Conservation (phyloP, 1,284 basidiomycete species). For the Leccinum pachyderme region DNA sequence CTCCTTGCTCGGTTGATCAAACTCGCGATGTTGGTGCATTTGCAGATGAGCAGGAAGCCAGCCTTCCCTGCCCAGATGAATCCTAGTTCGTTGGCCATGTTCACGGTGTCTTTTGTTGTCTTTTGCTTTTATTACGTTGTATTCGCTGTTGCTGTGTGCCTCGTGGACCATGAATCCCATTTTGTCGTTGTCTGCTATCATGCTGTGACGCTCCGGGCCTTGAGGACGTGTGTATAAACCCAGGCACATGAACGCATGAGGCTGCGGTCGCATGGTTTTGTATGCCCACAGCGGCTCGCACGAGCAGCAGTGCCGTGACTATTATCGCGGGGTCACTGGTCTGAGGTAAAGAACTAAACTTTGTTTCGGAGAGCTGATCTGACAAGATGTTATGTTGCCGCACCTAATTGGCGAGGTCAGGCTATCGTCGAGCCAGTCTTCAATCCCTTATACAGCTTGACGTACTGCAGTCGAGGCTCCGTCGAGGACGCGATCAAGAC, state of each 20-base stretch:
- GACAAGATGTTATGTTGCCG: slow-evolving; percentile 5
- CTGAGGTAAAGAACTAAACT: background rate
- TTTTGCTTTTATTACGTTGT: background rate
- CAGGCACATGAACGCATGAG: slow-evolving; percentile 27
- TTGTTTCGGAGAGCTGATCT: slow-evolving; percentile 9
- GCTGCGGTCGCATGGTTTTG: slow-evolving; percentile 18
- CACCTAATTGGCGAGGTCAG: slow-evolving; percentile 25
- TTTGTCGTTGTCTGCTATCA: slow-evolving; percentile 1
- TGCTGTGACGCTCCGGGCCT: slow-evolving; percentile 4
- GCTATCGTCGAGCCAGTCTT: background rate
- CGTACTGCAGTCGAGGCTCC: slow-evolving; percentile 11
- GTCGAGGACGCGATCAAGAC: slow-evolving; percentile 21
- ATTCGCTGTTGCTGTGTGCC: slow-evolving; percentile 4
- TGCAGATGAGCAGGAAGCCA: slow-evolving; percentile 4
- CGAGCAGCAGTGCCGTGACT: slow-evolving; percentile 10
- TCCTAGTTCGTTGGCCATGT: slow-evolving; percentile 9
- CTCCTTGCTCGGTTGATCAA: background rate
- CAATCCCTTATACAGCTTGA: slow-evolving; percentile 6
- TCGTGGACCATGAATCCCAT: background rate
- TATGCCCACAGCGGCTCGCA: background rate
- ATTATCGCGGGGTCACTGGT: slow-evolving; percentile 11
- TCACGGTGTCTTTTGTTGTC: background rate
- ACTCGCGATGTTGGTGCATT: background rate
- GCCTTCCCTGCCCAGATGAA: slow-evolving; percentile 2
- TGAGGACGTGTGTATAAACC: slow-evolving; percentile 4